Base-by-base conservation (phyloP, 768 basidiomycete species). In the Lentinula boryana region DNA sequence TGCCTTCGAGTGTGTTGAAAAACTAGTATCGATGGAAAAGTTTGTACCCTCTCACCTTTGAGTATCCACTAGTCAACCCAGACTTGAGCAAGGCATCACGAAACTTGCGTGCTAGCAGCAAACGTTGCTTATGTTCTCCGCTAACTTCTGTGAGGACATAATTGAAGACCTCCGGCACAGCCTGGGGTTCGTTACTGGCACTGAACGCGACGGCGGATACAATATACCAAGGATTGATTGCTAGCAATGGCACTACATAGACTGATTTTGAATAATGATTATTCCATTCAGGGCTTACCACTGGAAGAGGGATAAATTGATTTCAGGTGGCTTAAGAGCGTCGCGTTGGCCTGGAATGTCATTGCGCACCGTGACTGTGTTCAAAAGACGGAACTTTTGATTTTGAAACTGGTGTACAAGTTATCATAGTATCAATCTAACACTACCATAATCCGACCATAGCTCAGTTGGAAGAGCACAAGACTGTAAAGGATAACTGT, bases 71-170 rank as follows among this genome's bases (percentile, higher is more conserved):
- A 18, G 80, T 75, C 63, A 85, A 66, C 3, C 84, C 87, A 4
- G 82, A 77, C 67, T 87, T 86, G 72, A 89, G 81, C 5, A 88
- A 63, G 0, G 80, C 81, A 62, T 89, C 87, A 33, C 84, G 74
- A n/a, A 87, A 69, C 64, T 79, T 85, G 57, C 80, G 76, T 41
- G 81, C 80, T 2, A 87, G 72, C 7, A 75, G 49, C 23, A 75
- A 66, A 44, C 69, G 74, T 60, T 84, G 76, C 16, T 74, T 68
- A 7, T 71, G 56, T 1, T 64, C 67, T 10, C 63, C 66, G 0
- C 62, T 62, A 7, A 32, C 51, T 51, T 84, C 81, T 2, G 72
- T 60, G 49, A 84, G 65, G 2, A 76, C 84, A 62, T 80, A 72
- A 46, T 79, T 65, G 67, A 85, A 85, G 5, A 88, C 80, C 48